phyloP scores from a whole-genome alignment of 768 basidiomycete species.

The Trametes cinnabarina region DNA sequence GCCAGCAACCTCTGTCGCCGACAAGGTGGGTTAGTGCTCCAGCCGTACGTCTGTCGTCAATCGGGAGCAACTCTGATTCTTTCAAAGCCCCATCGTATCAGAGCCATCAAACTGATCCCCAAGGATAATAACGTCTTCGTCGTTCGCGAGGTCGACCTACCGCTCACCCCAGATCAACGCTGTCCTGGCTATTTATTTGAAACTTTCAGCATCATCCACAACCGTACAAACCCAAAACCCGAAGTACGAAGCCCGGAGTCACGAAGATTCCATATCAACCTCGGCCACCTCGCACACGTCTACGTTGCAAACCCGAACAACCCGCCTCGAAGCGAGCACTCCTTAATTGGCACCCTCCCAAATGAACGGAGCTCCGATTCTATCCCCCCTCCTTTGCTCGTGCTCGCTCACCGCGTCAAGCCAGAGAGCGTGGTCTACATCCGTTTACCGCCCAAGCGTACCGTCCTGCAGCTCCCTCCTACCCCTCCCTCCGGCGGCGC shows the following conservation, averaged over 20 bases:
- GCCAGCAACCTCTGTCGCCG: not conserved
- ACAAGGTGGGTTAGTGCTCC: not conserved
- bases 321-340: conserved; percentile 7
- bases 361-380: not conserved
- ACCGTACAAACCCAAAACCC: not conserved
- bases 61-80: too few relatives aligned
- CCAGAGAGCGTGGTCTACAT: conserved; percentile 5
- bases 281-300: conserved; percentile 6
- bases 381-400: not conserved
- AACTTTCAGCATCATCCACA: conserved; percentile 14
- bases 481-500: not conserved
- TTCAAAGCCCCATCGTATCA: conserved; percentile 10
- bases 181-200: conserved; percentile 14
- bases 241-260: not conserved
- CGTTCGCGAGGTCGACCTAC: conserved; percentile 18
- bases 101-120: conserved; percentile 21
- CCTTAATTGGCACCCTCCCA: not conserved
- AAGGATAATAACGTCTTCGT: conserved; percentile 22
- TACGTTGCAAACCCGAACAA: conserved; percentile 13
- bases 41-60: too few relatives aligned
- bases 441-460: conserved; percentile 8
- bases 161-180: not conserved
- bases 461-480: not conserved
- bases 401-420: not conserved
- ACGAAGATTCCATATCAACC: not conserved